Conservation (phyloP, 352 stramenopile genomes). For the Stramenopiles sp. region DNA sequence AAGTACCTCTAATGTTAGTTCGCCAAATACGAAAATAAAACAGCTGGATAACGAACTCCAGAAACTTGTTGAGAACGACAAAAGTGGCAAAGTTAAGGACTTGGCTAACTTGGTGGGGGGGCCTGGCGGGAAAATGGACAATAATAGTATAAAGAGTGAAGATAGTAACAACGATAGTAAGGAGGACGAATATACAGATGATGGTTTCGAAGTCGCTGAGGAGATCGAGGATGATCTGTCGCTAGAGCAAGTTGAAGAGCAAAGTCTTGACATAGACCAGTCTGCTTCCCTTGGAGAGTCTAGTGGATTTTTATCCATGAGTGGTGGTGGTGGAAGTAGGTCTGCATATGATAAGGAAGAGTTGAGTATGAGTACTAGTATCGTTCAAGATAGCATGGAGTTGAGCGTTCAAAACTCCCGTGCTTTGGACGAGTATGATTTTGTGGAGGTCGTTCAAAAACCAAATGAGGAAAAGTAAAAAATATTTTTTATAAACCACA, state of each 20-base stretch:
- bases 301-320: neutral
- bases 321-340: neutral
- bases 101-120: neutral
- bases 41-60: neutral
- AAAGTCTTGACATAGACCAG: neutral
- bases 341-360: neutral
- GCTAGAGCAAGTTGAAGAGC: neutral
- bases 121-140: neutral
- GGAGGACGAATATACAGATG: neutral
- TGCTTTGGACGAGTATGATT: neutral
- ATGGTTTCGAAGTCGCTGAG: neutral
- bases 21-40: neutral
- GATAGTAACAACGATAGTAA: neutral
- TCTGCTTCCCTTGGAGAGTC: neutral
- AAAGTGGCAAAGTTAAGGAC: neutral
- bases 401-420: neutral
- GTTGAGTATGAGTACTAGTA: neutral
- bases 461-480: neutral
- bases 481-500: no score
- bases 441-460: neutral
- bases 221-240: neutral
- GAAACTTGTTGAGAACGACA: neutral
- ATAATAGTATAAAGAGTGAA: neutral
- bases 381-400: neutral
- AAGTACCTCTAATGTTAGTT: neutral